These are phyloP conservation scores for Trichoderma orchidacearum DNA, from an alignment of 495 filamentous ascomycete species.

Conservation along the genomic window DNA sequence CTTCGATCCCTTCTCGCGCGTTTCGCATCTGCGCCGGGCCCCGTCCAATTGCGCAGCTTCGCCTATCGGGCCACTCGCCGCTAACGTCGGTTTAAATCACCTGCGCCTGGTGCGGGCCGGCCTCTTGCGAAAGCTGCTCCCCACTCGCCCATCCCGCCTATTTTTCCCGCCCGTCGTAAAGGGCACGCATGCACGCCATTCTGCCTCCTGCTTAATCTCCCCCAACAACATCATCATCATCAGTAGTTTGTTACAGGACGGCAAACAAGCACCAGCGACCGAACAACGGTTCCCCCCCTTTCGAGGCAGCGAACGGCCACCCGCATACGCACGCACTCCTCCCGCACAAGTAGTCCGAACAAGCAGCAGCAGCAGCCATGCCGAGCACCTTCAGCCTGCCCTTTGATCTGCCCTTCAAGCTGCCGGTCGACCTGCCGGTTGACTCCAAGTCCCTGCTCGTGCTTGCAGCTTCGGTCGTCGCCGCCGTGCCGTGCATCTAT, in stretches of 20 bases:
- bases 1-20: neutral
- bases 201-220: neutral
- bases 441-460: neutral
- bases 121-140: neutral
- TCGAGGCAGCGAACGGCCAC: neutral
- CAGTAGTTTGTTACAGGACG: neutral
- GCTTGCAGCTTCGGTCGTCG: constrained; percentile 29
- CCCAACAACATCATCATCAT: neutral
- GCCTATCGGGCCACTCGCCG: neutral
- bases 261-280: neutral
- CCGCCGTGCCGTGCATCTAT: constrained; percentile 47
- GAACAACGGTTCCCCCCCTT: neutral
- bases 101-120: no score
- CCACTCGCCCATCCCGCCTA: neutral
- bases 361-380: neutral
- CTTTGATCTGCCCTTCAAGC: neutral
- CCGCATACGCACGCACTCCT: neutral
- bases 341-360: no score
- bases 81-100: no score
- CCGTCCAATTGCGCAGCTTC: neutral
- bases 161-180: neutral
- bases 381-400: neutral
- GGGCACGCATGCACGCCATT: neutral
- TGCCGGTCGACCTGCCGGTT: neutral
- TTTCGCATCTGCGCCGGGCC: no score